Percentiles rank a stretch among this genome's conserved stretches.
These are phyloP conservation scores for Pyricularia grisea DNA, from an alignment of 2,329 filamentous ascomycete genomes.

Conservation along the genomic window DNA sequence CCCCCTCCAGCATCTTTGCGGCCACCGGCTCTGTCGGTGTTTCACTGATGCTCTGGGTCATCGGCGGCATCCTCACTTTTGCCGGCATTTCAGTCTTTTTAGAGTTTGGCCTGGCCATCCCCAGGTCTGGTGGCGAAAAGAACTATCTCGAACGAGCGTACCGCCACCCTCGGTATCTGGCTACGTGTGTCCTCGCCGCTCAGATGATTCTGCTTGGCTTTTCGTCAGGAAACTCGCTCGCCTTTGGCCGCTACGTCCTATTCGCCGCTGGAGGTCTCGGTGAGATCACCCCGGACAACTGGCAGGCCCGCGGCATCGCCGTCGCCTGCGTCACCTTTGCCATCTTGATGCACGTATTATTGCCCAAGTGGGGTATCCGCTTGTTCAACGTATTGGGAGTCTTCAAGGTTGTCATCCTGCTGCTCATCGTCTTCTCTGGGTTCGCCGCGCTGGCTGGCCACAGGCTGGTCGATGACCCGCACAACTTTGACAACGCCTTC, in stretches of 20 bases:
- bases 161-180: slow-evolving; percentile 45
- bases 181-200: slow-evolving; percentile 48
- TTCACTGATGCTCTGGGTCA: slow-evolving; percentile 26
- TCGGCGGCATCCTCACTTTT: slow-evolving; percentile 39
- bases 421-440: slow-evolving; percentile 53
- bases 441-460: slow-evolving; percentile 46
- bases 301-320: slow-evolving; percentile 47
- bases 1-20: slow-evolving; percentile 41
- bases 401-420: slow-evolving; percentile 50
- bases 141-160: slow-evolving; percentile 59
- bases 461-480: slow-evolving; percentile 95
- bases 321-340: slow-evolving; percentile 45
- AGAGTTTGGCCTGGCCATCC: slow-evolving; percentile 54
- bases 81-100: slow-evolving; percentile 52
- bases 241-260: slow-evolving; percentile 46
- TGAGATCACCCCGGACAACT: slow-evolving; percentile 35
- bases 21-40: slow-evolving; percentile 42
- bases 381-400: slow-evolving; percentile 49
- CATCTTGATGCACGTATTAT: slow-evolving; percentile 38
- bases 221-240: slow-evolving; percentile 48
- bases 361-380: slow-evolving; percentile 48
- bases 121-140: slow-evolving; percentile 54
- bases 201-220: slow-evolving; percentile 55
- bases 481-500: slow-evolving; percentile 98
- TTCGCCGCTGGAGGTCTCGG: slow-evolving; percentile 36